Base-by-base conservation (phyloP, 2,329 filamentous ascomycete genomes). In the Alternaria metachromatica region DNA sequence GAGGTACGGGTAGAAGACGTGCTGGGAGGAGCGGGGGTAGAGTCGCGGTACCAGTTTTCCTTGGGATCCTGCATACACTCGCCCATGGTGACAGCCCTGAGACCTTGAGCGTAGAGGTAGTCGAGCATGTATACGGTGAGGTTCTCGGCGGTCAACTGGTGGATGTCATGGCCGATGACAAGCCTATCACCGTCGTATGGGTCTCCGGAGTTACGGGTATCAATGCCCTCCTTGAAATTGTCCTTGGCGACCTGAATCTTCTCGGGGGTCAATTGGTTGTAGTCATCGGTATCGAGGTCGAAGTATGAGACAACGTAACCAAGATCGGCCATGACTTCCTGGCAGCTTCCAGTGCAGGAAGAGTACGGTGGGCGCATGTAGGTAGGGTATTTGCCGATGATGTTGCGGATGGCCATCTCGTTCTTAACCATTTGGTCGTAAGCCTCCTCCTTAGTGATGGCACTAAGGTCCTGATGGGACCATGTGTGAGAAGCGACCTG, bases 401-500 rank as follows among this genome's bases (percentile, higher is more conserved):
- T 83, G 74, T 87, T 87, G 54, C 81, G 80, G 57, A 87, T 76
- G 10, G 86, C 85, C 81, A 85, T 85, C 74, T 87, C 85, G 68
- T 86, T 85, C 73, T 84, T 83, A 58, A 82, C 72, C 78, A 87
- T 85, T 67, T 82, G 84, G 53, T 86, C 79, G 54, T 81, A 77
- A 62, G 83, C 81, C 63, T 82, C 76, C 5, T 75, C 72, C 3
- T 80, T 72, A 15, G 81, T 82, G 43, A 86, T 75, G 3, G 73
- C 70, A 59, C 78, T 81, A 20, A 86, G 76, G 65, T 84, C 82
- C 54, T 84, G 81, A 68, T 87, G 85, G 9, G 82, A 83, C 85
- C 85, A 87, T 8, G 85, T 87, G 73, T 87, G 88, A n/a, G 83
- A 86, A 63, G 84, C 88, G 60, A 90, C 80, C 75, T 90, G 88